A percentile compares a stretch with the other conserved stretches of the same genome.
These are phyloP conservation scores for Colletotrichum sp. DNA, from an alignment of 2,329 filamentous ascomycete species.

Conservation along the genomic window DNA sequence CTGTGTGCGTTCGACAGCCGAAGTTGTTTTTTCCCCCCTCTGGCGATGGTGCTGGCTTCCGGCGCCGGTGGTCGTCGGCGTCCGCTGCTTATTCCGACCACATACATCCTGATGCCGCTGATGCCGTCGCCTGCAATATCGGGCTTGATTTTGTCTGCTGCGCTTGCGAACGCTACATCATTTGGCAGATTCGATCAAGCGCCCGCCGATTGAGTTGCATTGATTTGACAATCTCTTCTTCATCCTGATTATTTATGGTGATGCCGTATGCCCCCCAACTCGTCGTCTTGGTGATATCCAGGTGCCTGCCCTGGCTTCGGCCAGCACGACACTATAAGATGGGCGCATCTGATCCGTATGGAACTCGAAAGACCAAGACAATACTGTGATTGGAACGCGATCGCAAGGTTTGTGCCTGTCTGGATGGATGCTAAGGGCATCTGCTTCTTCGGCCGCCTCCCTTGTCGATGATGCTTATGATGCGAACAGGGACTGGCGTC, in stretches of 20 bases:
- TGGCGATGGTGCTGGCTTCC: neutral
- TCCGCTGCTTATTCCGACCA: neutral
- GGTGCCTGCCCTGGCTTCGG: neutral
- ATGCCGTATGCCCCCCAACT: accelerated
- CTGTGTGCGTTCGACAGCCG: neutral
- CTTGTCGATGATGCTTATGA: too few relatives aligned
- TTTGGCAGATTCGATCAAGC: too few relatives aligned
- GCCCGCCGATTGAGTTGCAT: too few relatives aligned
- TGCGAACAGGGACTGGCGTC: accelerated
- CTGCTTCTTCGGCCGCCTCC: neutral
- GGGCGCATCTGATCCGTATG: neutral
- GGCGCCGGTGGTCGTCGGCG: neutral
- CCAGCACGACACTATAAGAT: neutral
- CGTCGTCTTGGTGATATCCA: too few relatives aligned
- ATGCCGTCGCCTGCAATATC: accelerated
- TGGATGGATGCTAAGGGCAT: accelerated
- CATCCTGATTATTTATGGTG: neutral
- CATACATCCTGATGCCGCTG: accelerated
- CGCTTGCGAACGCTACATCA: neutral
- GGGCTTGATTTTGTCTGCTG: accelerated
- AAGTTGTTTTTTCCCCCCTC: neutral
- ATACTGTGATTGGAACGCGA: too few relatives aligned
- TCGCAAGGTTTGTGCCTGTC: neutral
- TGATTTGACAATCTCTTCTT: too few relatives aligned
- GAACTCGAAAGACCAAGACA: too few relatives aligned